phyloP scores from a whole-genome alignment of 768 basidiomycete genomes.

The Kwoniella sp. region DNA sequence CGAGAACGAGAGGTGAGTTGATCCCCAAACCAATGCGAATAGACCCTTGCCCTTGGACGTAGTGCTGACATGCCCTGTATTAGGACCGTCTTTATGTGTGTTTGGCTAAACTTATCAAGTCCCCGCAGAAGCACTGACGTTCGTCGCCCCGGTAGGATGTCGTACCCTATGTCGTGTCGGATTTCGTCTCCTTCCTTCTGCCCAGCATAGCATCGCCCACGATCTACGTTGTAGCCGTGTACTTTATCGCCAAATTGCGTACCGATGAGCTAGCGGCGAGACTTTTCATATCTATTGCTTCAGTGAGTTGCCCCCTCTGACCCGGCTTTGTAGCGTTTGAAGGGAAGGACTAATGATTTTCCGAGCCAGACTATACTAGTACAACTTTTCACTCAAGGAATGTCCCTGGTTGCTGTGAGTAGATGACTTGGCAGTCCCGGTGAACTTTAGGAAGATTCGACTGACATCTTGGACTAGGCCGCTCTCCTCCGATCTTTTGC shows the following conservation, averaged over 20 bases:
- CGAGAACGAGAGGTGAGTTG: constrained; percentile 58
- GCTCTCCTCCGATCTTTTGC: constrained; percentile 40
- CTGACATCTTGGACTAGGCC: constrained; percentile 19
- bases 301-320: constrained; percentile 32
- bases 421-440: too few relatives aligned
- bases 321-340: constrained; percentile 5
- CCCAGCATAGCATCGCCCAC: constrained; percentile 56
- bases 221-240: constrained; percentile 52
- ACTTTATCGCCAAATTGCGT: constrained; percentile 56
- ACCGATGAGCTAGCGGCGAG: constrained; percentile 56
- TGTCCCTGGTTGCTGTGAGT: constrained; percentile 34
- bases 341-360: background rate
- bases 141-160: constrained; percentile 41
- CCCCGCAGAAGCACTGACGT: background rate
- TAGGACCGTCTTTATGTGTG: constrained; percentile 46
- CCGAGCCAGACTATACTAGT: constrained; percentile 35
- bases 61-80: constrained; percentile 22
- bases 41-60: background rate
- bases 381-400: constrained; percentile 40
- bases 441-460: background rate
- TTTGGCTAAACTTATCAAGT: background rate
- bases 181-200: constrained; percentile 57
- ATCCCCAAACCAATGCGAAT: background rate
- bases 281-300: constrained; percentile 56
- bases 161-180: constrained; percentile 57